Percentiles rank a stretch among this genome's conserved stretches.
These are phyloP conservation scores for Nemophila menziesii DNA, from an alignment of 257 asterid species.

Conservation along the genomic window DNA sequence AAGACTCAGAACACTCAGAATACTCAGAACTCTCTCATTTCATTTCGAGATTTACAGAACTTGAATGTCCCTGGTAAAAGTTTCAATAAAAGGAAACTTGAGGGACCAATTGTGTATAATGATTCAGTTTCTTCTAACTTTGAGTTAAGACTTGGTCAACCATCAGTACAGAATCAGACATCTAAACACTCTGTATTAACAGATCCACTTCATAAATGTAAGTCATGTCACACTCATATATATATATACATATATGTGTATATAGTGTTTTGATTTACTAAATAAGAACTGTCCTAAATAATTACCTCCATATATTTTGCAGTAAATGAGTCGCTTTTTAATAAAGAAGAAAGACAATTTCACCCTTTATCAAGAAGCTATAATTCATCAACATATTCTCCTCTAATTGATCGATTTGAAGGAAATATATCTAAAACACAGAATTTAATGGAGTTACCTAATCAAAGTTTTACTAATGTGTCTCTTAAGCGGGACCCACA, in stretches of 20 bases:
- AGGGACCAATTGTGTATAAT: conserved; percentile 14
- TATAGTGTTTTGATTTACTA: neutral
- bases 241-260: neutral
- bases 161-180: conserved; percentile 23
- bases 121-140: conserved; percentile 29
- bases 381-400: conserved; percentile 18
- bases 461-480: too few species aligned
- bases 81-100: conserved; percentile 11
- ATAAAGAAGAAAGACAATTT: conserved; percentile 13
- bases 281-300: neutral
- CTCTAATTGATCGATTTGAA: conserved; percentile 11
- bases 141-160: conserved; percentile 50
- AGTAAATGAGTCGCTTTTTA: neutral
- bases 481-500: too few species aligned
- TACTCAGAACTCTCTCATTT: conserved; percentile 16
- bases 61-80: conserved; percentile 18
- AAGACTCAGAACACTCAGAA: conserved; percentile 20
- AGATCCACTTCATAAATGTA: conserved; percentile 1
- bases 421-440: conserved; percentile 13
- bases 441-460: too few species aligned
- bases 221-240: neutral
- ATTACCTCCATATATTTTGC: neutral
- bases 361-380: conserved; percentile 17
- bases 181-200: conserved; percentile 18
- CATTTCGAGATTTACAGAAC: conserved; percentile 18